These are phyloP conservation scores for Claviceps pazoutovae DNA, from an alignment of 2,329 filamentous ascomycete species.

Conservation along the genomic window DNA sequence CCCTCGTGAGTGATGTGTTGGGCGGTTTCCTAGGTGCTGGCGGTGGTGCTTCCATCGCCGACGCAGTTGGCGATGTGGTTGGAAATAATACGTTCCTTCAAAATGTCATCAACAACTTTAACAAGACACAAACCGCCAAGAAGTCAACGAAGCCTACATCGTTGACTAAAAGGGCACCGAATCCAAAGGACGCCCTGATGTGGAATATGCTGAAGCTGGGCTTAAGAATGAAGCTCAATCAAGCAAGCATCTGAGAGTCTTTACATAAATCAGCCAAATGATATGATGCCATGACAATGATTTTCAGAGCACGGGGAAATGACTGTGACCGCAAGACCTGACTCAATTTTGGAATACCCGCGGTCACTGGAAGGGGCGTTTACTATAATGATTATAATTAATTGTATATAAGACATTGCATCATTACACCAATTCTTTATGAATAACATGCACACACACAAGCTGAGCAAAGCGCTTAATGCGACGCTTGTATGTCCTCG, in stretches of 20 bases:
- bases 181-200: conserved; percentile 5
- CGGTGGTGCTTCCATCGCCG: conserved; percentile 15
- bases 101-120: conserved; percentile 23
- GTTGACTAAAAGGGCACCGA: not conserved
- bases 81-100: conserved; percentile 27
- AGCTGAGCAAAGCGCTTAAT: not conserved
- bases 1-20: conserved; percentile 23
- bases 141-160: not conserved
- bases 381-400: not conserved
- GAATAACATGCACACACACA: not conserved
- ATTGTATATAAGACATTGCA: not conserved
- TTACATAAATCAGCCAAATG: not conserved
- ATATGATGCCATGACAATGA: not conserved
- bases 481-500: too few species aligned
- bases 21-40: conserved; percentile 18
- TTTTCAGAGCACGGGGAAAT: not conserved
- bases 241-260: not conserved
- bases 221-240: conserved; percentile 4
- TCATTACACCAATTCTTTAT: too few species aligned
- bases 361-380: not conserved
- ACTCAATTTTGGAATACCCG: not conserved
- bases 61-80: conserved; percentile 23
- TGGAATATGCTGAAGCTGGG: conserved; percentile 7
- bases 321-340: not conserved
- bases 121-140: conserved; percentile 8